A percentile compares a stretch with the other conserved stretches of the same genome.
Conservation (phyloP, 352 stramenopile genomes). For the Phytophthora litchii region DNA sequence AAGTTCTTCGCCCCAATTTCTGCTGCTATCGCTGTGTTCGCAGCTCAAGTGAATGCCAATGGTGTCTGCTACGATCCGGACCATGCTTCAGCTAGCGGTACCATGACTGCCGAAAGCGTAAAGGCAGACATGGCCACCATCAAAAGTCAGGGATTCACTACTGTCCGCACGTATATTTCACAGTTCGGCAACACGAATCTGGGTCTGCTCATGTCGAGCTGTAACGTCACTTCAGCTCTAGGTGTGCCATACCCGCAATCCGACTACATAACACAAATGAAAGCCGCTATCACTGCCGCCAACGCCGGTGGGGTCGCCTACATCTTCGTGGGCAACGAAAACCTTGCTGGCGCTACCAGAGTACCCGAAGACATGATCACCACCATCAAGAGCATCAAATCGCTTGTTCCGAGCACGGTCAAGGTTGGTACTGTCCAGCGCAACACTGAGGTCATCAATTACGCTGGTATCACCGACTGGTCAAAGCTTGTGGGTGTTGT, state of each 20-base stretch:
- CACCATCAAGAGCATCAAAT: conserved; percentile 52
- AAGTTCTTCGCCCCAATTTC: conserved; percentile 40
- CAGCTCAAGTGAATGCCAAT: conserved; percentile 44
- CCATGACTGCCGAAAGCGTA: conserved; percentile 33
- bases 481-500: conserved; percentile 35
- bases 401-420: conserved; percentile 41
- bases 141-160: conserved; percentile 55
- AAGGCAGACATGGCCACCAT: conserved; percentile 50
- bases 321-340: conserved; percentile 76
- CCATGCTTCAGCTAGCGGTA: conserved; percentile 29
- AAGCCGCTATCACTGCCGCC: conserved; percentile 44
- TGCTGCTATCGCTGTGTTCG: conserved; percentile 25
- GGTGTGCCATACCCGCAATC: conserved; percentile 52
- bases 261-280: conserved; percentile 44
- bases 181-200: conserved; percentile 53
- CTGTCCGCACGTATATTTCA: conserved; percentile 72
- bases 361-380: conserved; percentile 43
- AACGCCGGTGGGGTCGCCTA: conserved; percentile 47
- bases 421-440: conserved; percentile 73
- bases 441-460: conserved; percentile 59
- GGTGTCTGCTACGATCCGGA: conserved; percentile 74
- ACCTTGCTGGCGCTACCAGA: conserved; percentile 32
- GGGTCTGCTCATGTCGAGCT: conserved; percentile 37
- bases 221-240: conserved; percentile 44
- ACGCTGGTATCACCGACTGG: conserved; percentile 29